A percentile compares a stretch with the other conserved stretches of the same genome.
Conservation (phyloP, 2,329 filamentous ascomycete species). For the Colletotrichum plurivorum region DNA sequence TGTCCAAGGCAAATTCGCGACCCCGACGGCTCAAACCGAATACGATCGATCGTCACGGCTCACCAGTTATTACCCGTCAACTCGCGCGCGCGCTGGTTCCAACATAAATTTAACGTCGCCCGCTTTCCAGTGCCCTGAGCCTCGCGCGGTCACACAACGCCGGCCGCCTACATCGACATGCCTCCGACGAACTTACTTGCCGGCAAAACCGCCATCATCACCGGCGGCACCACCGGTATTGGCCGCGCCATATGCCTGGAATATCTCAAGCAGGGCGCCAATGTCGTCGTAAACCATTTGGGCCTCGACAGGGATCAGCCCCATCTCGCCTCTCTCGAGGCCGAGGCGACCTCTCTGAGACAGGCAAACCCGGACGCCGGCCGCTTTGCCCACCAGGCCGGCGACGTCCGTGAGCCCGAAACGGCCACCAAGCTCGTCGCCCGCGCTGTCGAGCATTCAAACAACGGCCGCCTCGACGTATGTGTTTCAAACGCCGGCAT, state of each 20-base stretch:
- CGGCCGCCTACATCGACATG: conserved; percentile 51
- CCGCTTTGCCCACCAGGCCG: conserved; percentile 76
- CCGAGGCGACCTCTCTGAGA: conserved; percentile 64
- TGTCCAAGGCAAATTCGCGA: no score
- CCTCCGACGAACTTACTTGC: conserved; percentile 69
- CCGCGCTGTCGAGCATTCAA: conserved; percentile 73
- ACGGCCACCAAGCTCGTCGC: conserved; percentile 79
- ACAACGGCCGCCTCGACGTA: conserved; percentile 73
- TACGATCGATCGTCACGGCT: no score
- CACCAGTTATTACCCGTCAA: no score
- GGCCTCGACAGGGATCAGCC: conserved; percentile 66
- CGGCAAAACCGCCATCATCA: conserved; percentile 87
- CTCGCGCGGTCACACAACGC: neutral
- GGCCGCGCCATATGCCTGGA: conserved; percentile 87
- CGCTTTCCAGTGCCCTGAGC: neutral
- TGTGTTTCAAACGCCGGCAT: conserved; percentile 93
- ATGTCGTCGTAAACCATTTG: conserved; percentile 86
- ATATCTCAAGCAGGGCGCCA: conserved; percentile 83
- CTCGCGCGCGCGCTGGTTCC: no score
- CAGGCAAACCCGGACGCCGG: conserved; percentile 63
- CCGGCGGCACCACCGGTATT: conserved; percentile 88
- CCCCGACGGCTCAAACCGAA: no score
- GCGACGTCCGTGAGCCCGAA: conserved; percentile 82
- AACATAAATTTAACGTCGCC: conserved; percentile 10
- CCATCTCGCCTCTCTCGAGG: conserved; percentile 68